These are phyloP conservation scores for Chamaenerion angustifolium DNA, from an alignment of 345 rosid genomes.

Conservation along the genomic window DNA sequence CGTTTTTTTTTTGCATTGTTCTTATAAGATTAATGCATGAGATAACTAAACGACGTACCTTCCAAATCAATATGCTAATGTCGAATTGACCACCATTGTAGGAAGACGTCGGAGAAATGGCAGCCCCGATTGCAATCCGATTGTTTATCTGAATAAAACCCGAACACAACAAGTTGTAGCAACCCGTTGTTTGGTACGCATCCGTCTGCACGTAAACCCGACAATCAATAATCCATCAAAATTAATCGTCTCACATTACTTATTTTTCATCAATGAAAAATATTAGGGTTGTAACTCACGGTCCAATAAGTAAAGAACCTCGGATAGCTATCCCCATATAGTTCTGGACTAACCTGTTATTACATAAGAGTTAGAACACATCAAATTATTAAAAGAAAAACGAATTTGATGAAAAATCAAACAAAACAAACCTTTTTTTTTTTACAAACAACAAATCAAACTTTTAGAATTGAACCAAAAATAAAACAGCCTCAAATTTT, in stretches of 20 bases:
- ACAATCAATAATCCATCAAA: not conserved
- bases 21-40: no score
- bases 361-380: slow-evolving; percentile 1
- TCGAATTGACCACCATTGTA: slow-evolving; percentile 84
- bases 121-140: slow-evolving; percentile 85
- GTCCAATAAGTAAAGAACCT: slow-evolving; percentile 99
- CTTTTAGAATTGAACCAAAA: no score
- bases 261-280: no score
- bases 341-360: slow-evolving; percentile 84
- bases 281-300: no score
- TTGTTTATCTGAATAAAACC: slow-evolving; percentile 91
- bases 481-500: no score
- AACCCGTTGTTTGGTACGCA: slow-evolving; percentile 92
- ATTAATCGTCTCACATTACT: not conserved
- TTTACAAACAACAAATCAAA: no score
- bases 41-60: slow-evolving; percentile 30
- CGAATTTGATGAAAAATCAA: no score
- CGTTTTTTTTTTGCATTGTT: no score
- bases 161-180: slow-evolving; percentile 90
- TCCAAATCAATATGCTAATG: slow-evolving; percentile 84
- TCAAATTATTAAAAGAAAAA: not conserved
- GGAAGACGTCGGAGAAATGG: slow-evolving; percentile 83
- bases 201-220: slow-evolving; percentile 35
- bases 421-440: no score
- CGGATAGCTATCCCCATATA: slow-evolving; percentile 87